A percentile compares a stretch with the other conserved stretches of the same genome.
phyloP scores from a whole-genome alignment of 257 asterid genomes.

The Hygrophila difformis region DNA sequence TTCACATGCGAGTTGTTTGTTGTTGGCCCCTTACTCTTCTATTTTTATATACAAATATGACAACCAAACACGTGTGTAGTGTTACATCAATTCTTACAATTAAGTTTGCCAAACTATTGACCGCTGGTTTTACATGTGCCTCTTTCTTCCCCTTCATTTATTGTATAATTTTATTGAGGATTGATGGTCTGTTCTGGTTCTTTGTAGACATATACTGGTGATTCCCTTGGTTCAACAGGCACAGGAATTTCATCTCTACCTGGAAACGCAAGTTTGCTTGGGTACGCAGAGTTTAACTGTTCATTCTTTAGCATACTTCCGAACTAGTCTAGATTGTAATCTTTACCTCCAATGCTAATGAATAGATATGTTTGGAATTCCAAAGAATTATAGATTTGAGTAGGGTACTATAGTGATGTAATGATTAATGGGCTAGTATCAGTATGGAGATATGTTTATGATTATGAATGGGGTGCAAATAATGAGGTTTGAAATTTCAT shows the following conservation, averaged over 20 bases:
- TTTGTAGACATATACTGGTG: conserved; percentile 52
- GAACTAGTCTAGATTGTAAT: neutral
- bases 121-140: no score
- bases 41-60: no score
- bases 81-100: no score
- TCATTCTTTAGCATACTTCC: neutral
- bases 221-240: conserved; percentile 39
- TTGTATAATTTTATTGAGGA: neutral
- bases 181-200: conserved; percentile 13
- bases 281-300: conserved; percentile 40
- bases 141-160: neutral
- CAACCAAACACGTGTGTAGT: neutral
- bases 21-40: no score
- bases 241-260: conserved; percentile 56
- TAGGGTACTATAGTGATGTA: no score
- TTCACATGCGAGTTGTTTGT: no score
- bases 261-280: conserved; percentile 94
- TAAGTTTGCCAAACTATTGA: no score
- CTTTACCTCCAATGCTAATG: neutral
- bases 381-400: neutral
- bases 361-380: neutral
- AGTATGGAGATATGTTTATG: no score
- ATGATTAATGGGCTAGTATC: no score
- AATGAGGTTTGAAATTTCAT: no score
- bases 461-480: no score